These are phyloP conservation scores for Vigna reflexopilosa DNA, from an alignment of 306 rosid species.

Conservation along the genomic window DNA sequence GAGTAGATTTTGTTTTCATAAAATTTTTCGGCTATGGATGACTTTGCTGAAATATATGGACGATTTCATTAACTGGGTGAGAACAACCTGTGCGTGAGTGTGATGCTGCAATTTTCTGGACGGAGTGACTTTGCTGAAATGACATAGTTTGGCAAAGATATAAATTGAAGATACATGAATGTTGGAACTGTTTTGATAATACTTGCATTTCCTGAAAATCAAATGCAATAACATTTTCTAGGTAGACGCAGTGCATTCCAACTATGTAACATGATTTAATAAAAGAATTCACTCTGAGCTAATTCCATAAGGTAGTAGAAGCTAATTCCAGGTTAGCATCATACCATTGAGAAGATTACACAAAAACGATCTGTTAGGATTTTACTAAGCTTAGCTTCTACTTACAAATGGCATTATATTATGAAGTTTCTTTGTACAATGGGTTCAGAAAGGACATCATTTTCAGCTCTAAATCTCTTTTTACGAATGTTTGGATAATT, in stretches of 20 bases:
- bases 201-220: conserved; percentile 7
- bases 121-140: conserved; percentile 18
- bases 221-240: conserved; percentile 7
- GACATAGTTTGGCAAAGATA: neutral
- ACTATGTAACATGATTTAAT: neutral
- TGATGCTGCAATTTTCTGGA: conserved; percentile 24
- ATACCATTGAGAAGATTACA: conserved; percentile 32
- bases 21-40: conserved; percentile 35
- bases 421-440: neutral
- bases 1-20: neutral
- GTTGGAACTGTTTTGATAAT: conserved; percentile 37
- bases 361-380: neutral
- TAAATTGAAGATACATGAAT: neutral
- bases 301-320: neutral
- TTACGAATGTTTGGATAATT: conserved; percentile 13
- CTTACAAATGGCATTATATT: neutral
- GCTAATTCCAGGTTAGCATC: conserved; percentile 19
- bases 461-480: conserved; percentile 27
- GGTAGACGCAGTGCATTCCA: neutral
- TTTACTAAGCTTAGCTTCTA: neutral
- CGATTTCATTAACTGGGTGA: neutral
- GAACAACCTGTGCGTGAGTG: neutral
- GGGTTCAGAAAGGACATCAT: neutral
- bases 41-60: conserved; percentile 30
- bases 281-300: neutral